Base-by-base conservation (phyloP, 164 flowering plant species). In the Berberis thunbergii region DNA sequence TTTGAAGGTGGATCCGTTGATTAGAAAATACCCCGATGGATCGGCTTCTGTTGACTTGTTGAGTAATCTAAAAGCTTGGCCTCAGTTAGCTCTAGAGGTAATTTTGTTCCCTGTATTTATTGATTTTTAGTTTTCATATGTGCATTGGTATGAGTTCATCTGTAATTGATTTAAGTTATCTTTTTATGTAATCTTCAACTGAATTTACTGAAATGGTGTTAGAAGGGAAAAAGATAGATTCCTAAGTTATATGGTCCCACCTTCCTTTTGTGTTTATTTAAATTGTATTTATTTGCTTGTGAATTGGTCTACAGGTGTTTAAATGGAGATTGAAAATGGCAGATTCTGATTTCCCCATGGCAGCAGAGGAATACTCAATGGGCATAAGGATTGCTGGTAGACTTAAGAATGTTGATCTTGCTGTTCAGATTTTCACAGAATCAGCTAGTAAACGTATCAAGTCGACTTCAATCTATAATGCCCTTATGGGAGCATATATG, bases 401-500 rank as follows among this genome's bases (percentile, higher is more conserved):
- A 71, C 8, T 62, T 64, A 84, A 79, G 72, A 72, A 87, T 70
- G 64, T 86, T 60, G 81, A 79, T 67, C 81, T 88, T 64, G 89
- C 98, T 0, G 68, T 61, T 54, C 75, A 84, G 44, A 69, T 88
- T 45, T 90, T 90, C 66, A 53, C n/a, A 3, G 96, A 90, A 65
- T 94, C 91, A 57, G 44, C 69, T 41, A 65, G 66, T 45, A 76
- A 67, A 63, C 61, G 74, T 41, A 44, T 82, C 7, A 79, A 66
- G 71, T 67, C 74, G 11, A 60, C 78, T n/a, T 75, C 83, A 38
- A 72, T 68, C 1, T 88, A 85, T 74, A 93, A 93, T 73, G 86
- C 96, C 0, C 69, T 90, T 59, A 83, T 90, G 95, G 67, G 80
- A 57, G 88, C 81, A 41, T 93, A 80, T 68, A 76, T 84, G 91